Base-by-base conservation (phyloP, 768 basidiomycete species). In the Mycena albidolilacea region DNA sequence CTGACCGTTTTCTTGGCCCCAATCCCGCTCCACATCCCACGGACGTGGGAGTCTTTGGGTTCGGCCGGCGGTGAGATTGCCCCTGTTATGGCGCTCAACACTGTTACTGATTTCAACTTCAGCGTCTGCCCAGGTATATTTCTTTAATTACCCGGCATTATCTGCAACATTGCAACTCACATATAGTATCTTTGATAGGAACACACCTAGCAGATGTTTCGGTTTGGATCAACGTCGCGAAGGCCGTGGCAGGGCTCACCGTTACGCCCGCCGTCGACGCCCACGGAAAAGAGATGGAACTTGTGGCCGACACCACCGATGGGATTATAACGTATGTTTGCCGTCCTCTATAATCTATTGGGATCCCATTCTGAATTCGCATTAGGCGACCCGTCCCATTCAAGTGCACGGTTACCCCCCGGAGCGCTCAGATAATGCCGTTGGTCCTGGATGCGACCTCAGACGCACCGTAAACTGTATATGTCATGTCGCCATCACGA, bases 1-100 rank as follows among this genome's bases (percentile, higher is more conserved):
- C 83, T 1, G 81, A 82, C 14, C 79, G 83, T 12, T 84, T 80
- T 59, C 61, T 80, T 44, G 76, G 71, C 1, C 62, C 77, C 37
- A 69, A 73, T n/a, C 60, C 76, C 44, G 70, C 76, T 69, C 71
- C 77, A 38, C 69, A 76, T 30, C 79, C 78, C 19, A 62, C 48
- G 17, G 73, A 73, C 23, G 67, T 77, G 5, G 78, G 77, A 30
- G 41, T 77, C 8, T 83, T 83, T 60, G 82, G 82, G 0, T 83
- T 78, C 58, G 82, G 81, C 17, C 54, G 78, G 7, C 72, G 79
- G 72, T 74, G 59, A 39, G 75, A 9, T 39, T 19, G n/a, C 15
- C 35, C 37, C 38, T 19, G 6, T 38, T 19, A 0, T 14, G 41
- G 10, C 41, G 7, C 41, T 38, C 37, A 37, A 9, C n/a, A 8